Evolutionary conservation across 495 filamentous ascomycete genomes (phyloP), one percentile per base, ranked within the genome.

Genomic region (Penicillium mononematosum): DNA sequence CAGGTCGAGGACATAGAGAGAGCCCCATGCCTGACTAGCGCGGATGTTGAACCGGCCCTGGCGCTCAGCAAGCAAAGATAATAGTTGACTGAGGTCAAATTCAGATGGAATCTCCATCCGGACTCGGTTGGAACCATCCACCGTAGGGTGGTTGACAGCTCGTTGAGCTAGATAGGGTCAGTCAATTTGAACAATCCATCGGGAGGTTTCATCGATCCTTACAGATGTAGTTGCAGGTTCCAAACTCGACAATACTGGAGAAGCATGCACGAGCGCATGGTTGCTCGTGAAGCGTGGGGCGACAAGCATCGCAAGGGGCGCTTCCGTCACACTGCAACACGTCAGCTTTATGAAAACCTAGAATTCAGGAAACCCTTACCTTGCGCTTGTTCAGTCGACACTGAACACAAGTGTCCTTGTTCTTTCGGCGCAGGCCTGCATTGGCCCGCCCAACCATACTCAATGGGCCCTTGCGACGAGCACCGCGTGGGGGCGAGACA

Each of bases 141-240:
- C 4, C 5, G 75, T 76, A 0, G 71, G 67, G 41, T 77, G 77
- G 48, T 79, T 79, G 50, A 78, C 69, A 55, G 75, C 71, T 64
- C 72, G 73, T 78, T 81, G 78, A 45, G 77, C 77, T 79, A 25
- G 12, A 43, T 16, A 5, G 4, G 31, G 57, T 75, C 46, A 75
- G 70, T 45, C 42, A 29, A 31, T 29, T 16, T 38, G 54, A 31
- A 39, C 43, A 34, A 32, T 16, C 39, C 4, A 38, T 27, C 8
- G n/a, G 48, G 20, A 29, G 16, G 16, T 7, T 39, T 22, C 2
- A 12, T 12, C 12, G 39, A 12, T 39, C 60, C 75, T 39, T 66
- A 79, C 77, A 81, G 49, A 81, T 74, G 53, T 78, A 78, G 49
- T 81, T 81, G 66, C 76, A 79, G 3, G 75, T 78, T 53, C 74